Base-by-base conservation (phyloP, 208 protist species). In the Leishmania martiniquensis region DNA sequence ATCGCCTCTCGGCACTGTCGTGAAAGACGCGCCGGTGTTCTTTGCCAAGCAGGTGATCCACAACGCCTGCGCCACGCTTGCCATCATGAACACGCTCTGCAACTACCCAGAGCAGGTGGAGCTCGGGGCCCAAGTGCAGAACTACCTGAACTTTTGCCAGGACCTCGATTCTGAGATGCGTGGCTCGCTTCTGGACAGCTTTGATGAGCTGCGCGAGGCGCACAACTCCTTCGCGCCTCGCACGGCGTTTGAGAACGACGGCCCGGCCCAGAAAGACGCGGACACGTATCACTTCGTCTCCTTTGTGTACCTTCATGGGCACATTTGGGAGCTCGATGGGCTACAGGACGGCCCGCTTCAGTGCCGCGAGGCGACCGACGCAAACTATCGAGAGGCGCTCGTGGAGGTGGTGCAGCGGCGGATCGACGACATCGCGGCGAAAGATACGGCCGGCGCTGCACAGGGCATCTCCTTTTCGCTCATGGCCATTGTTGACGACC, bases 281-380 rank as follows among this genome's bases (percentile, higher is more conserved):
- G 77, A 84, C 7, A 59, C 88, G 10, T 99, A 96, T 84, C 99
- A 99, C 87, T 99, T 99, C 80, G 98, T 99, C 42, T 85, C 89
- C 67, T 99, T 99, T 84, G 77, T 99, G 0, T 98, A 95, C 73
- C 87, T 91, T 39, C 88, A 98, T 52, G 97, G 96, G 42, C 80
- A 88, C 65, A 91, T 99, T 13, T 99, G 99, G 92, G 98, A 99
- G 87, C 87, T 99, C 25, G 99, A 99, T 77, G 99, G 99, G n/a
- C 83, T 99, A 4, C 94, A 99, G 86, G 66, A 78, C 45, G 97
- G 92, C 0, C 98, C 98, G 12, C 94, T 99, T 54, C 76, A 91
- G 39, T 95, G 89, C 29, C 76, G 76, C 32, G 91, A 95, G n/a
- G 87, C 93, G 20, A 93, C 71, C 0, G 88, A 92, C 63, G 82